Evolutionary conservation across 2,329 filamentous ascomycete genomes (phyloP).

Genomic region (Colletotrichum plurivorum): DNA sequence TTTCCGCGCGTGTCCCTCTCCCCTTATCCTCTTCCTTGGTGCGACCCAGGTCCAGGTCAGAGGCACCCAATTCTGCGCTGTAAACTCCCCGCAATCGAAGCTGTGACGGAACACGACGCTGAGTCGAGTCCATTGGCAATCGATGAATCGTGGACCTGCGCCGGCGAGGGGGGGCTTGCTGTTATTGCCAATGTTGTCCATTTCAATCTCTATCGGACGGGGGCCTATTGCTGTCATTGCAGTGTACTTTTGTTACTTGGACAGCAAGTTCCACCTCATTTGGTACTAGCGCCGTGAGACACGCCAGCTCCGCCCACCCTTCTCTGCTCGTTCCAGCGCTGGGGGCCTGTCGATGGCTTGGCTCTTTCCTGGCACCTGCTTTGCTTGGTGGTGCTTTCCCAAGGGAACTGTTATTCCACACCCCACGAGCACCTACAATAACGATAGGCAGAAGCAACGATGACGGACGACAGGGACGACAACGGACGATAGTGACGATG

Average conservation of each 20-base stretch:
- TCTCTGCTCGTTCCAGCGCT: neutral
- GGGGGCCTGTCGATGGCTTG: neutral
- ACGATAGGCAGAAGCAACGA: no score
- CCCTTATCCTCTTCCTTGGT: constrained; percentile 1
- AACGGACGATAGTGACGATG: no score
- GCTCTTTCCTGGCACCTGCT: neutral
- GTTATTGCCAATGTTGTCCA: neutral
- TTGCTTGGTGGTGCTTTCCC: neutral
- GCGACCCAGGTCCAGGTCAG: neutral
- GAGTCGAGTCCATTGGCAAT: constrained; percentile 29
- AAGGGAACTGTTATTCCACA: no score
- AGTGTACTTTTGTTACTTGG: neutral
- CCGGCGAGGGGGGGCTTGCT: neutral
- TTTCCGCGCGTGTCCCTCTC: neutral
- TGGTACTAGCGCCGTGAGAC: constrained; percentile 17
- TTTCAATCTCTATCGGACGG: constrained; percentile 3
- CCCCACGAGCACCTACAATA: no score
- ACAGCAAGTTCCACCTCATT: neutral
- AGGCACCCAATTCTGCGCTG: no score
- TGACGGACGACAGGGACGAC: no score
- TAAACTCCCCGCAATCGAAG: no score
- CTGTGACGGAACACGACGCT: neutral
- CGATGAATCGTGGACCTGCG: neutral
- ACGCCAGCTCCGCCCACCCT: constrained; percentile 12
- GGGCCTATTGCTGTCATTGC: neutral